A percentile compares a stretch with the other conserved stretches of the same genome.
phyloP scores from a whole-genome alignment of 192 early-diverging fungal species.

The Neocallimastix lanati region DNA sequence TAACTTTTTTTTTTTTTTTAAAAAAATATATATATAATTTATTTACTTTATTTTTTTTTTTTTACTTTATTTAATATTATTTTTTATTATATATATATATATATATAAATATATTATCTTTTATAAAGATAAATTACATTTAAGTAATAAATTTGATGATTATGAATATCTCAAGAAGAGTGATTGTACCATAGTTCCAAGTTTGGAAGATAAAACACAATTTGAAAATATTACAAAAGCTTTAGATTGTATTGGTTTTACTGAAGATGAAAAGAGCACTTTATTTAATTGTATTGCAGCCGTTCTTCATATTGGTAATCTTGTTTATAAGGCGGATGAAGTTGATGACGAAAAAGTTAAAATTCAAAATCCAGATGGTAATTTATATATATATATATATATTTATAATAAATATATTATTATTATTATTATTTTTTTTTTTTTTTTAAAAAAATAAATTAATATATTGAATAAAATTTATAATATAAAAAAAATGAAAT shows the following conservation, averaged over 20 bases:
- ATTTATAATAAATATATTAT: too few species aligned
- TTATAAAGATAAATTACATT: neutral
- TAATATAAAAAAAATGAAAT: too few species aligned
- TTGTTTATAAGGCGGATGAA: neutral
- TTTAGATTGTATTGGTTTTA: slow-evolving; percentile 63
- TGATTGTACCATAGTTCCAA: neutral
- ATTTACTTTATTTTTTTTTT: too few species aligned
- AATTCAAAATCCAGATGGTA: neutral
- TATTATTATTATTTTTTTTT: too few species aligned
- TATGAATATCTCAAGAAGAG: neutral
- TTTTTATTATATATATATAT: too few species aligned
- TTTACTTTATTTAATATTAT: too few species aligned
- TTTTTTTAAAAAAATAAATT: too few species aligned
- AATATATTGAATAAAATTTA: too few species aligned
- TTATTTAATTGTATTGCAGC: slow-evolving; percentile 36
- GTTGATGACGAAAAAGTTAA: neutral
- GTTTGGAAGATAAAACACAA: neutral
- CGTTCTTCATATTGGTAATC: neutral
- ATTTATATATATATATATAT: too few species aligned
- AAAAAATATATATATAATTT: too few species aligned
- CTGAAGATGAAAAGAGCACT: slow-evolving; percentile 92
- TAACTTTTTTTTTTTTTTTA: too few species aligned
- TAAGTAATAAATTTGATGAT: neutral
- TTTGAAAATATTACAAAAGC: neutral
- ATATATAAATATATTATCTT: too few species aligned